These are phyloP conservation scores for Phytopythium oedochilum DNA, from an alignment of 352 stramenopile genomes.

Conservation along the genomic window DNA sequence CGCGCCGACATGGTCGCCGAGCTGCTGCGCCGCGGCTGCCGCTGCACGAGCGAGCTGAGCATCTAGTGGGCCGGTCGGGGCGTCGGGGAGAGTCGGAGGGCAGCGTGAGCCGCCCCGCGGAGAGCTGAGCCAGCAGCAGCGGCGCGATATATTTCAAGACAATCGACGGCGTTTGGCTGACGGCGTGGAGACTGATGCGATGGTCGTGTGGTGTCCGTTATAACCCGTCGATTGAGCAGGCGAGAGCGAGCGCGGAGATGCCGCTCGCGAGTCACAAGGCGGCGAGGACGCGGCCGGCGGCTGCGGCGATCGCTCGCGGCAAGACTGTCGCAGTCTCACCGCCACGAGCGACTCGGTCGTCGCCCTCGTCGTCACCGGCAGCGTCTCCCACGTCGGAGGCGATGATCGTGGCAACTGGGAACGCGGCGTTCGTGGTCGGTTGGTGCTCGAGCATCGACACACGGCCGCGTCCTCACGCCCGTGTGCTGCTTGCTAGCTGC, in stretches of 20 bases:
- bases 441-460: neutral
- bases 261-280: neutral
- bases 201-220: neutral
- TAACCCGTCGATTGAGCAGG: neutral
- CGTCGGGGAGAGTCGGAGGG: neutral
- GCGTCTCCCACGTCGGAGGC: neutral
- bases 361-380: neutral
- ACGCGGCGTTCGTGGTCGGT: neutral
- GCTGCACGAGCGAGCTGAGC: slow-evolving; percentile 63
- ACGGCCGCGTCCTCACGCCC: neutral
- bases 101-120: too few species aligned
- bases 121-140: neutral
- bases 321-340: too few species aligned
- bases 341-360: neutral
- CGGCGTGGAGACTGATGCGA: neutral
- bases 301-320: neutral
- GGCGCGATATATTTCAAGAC: neutral
- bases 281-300: neutral
- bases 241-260: neutral
- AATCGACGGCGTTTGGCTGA: neutral
- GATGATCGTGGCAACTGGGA: too few species aligned
- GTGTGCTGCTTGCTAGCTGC: neutral
- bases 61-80: slow-evolving; percentile 24
- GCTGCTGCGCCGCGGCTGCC: slow-evolving; percentile 62
- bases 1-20: slow-evolving; percentile 73